A percentile compares a stretch with the other conserved stretches of the same genome.
Conservation (phyloP, 2,329 filamentous ascomycete genomes). For the Myrmaecium sp. region DNA sequence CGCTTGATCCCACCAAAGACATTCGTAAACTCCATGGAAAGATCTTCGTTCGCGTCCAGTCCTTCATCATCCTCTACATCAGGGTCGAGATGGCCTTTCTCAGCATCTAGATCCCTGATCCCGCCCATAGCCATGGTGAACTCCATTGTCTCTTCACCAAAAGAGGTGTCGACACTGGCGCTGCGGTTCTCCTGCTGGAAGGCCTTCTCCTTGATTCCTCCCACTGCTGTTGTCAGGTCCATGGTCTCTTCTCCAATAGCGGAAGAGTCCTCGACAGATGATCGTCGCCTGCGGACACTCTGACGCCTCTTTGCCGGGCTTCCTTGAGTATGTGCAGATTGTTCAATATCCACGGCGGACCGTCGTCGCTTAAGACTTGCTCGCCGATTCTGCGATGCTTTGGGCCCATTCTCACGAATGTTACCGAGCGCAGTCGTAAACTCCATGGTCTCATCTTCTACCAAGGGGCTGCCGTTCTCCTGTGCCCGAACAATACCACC, state of each 20-base stretch:
- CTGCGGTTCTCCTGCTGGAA: conserved; percentile 6
- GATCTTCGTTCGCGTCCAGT: conserved; percentile 27
- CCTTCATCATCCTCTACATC: conserved; percentile 6
- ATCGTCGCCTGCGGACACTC: conserved; percentile 22
- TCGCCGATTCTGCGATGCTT: conserved; percentile 12
- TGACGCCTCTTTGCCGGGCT: conserved; percentile 20
- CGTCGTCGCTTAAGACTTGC: conserved; percentile 26
- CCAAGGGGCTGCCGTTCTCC: conserved; percentile 17
- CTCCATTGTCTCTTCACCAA: conserved; percentile 22
- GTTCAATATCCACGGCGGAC: conserved; percentile 18
- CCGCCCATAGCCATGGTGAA: conserved; percentile 21
- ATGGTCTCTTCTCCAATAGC: conserved; percentile 24
- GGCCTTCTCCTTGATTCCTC: conserved; percentile 13
- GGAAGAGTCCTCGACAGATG: conserved; percentile 15
- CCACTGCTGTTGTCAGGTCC: conserved; percentile 23
- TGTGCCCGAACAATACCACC: conserved; percentile 54
- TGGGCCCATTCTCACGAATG: conserved; percentile 21
- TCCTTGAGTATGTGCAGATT: conserved; percentile 13
- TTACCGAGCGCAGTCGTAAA: conserved; percentile 37
- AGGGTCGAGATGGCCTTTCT: too few relatives aligned
- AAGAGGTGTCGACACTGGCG: conserved; percentile 11
- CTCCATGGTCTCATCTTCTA: conserved; percentile 36
- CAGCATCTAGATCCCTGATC: conserved; percentile 11
- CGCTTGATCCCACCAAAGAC: conserved; percentile 28
- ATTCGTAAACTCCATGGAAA: conserved; percentile 37